Conservation (phyloP, 2,329 filamentous ascomycete species). For the Phyllosticta citrichinensis region DNA sequence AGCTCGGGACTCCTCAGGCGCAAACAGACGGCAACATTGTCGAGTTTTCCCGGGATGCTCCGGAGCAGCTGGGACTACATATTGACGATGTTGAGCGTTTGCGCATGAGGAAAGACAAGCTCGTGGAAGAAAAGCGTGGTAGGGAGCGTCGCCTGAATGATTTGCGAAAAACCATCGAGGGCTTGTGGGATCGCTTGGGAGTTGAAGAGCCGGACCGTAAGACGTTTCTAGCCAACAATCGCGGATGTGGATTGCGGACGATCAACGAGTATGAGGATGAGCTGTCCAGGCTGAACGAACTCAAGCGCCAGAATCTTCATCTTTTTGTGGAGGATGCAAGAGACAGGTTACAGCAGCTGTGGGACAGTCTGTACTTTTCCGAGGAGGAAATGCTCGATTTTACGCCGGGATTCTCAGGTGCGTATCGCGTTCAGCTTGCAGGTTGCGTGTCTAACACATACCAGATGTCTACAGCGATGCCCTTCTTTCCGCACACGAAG, state of each 20-base stretch:
- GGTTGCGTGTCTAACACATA: conserved; percentile 8
- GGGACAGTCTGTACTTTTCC: conserved; percentile 88
- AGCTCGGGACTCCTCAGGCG: conserved; percentile 85
- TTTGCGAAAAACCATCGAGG: conserved; percentile 67
- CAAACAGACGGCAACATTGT: conserved; percentile 85
- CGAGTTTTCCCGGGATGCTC: conserved; percentile 78
- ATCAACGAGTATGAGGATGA: conserved; percentile 97
- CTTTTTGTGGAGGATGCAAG: conserved; percentile 93
- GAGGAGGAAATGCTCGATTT: conserved; percentile 99
- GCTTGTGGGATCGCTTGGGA: conserved; percentile 78
- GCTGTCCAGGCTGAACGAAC: conserved; percentile 71
- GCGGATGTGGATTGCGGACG: conserved; percentile 79
- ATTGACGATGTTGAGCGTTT: conserved; percentile 72
- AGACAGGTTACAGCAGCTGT: conserved; percentile 82
- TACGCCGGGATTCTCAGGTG: conserved; percentile 75
- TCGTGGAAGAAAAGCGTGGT: conserved; percentile 77
- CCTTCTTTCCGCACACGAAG: conserved; percentile 86
- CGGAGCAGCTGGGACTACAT: conserved; percentile 88
- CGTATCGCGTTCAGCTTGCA: neutral
- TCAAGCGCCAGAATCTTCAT: conserved; percentile 91
- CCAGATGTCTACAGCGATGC: conserved; percentile 89
- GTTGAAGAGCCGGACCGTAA: conserved; percentile 76
- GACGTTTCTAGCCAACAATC: conserved; percentile 74
- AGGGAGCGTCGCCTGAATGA: conserved; percentile 72
- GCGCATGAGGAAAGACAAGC: conserved; percentile 64